A percentile compares a stretch with the other conserved stretches of the same genome.
phyloP scores from a whole-genome alignment of 2,329 filamentous ascomycete genomes.

The Colletotrichum spaethianum region DNA sequence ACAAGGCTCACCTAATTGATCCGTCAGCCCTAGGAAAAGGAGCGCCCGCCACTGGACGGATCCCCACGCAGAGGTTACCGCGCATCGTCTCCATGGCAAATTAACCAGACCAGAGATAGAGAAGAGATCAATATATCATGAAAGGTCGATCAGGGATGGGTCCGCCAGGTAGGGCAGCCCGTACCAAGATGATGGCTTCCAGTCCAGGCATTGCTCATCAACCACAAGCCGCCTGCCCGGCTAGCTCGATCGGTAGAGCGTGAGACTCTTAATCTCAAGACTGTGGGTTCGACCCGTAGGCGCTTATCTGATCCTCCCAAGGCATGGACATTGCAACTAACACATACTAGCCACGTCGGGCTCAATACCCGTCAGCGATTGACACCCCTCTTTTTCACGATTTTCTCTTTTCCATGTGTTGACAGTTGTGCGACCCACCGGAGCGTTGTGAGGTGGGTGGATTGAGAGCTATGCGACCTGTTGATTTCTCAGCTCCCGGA shows the following conservation, averaged over 20 bases:
- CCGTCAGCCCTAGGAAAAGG: slow-evolving; percentile 21
- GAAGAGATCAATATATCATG: background rate
- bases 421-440: background rate
- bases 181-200: background rate
- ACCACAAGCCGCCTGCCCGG: slow-evolving; percentile 55
- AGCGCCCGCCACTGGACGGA: background rate
- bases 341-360: slow-evolving; percentile 11
- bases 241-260: slow-evolving; percentile 81
- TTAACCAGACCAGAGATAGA: background rate
- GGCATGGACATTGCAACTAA: background rate
- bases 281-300: slow-evolving; percentile 64
- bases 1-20: background rate
- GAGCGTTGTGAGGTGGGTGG: background rate
- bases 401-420: background rate
- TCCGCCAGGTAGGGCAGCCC: background rate
- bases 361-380: slow-evolving; percentile 27
- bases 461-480: background rate
- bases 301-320: background rate
- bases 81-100: background rate
- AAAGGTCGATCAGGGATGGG: background rate
- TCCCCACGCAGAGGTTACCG: background rate
- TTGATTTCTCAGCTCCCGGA: background rate
- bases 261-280: slow-evolving; percentile 78
- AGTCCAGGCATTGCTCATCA: background rate
- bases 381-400: background rate